Conservation (phyloP, 2,329 filamentous ascomycete species). For the Blastomyces gilchristii region DNA sequence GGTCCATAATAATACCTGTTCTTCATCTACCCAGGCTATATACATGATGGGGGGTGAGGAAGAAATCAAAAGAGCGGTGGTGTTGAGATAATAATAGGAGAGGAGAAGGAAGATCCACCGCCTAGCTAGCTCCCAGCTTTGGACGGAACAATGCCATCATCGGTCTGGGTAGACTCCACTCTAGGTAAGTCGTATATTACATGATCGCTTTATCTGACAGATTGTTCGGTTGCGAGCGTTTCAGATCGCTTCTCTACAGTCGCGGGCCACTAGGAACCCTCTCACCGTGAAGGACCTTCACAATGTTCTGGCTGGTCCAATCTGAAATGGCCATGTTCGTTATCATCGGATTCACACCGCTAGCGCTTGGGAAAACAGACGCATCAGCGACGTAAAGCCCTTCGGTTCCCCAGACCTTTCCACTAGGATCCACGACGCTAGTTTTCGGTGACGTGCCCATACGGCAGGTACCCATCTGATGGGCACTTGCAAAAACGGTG, state of each 20-base stretch:
- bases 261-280: slow-evolving; percentile 21
- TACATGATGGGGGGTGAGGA: not conserved
- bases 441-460: slow-evolving; percentile 35
- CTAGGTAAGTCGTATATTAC: not conserved
- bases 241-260: not conserved
- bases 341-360: slow-evolving; percentile 44
- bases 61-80: not conserved
- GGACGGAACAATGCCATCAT: not conserved
- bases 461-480: slow-evolving; percentile 44
- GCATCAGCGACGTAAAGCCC: slow-evolving; percentile 41
- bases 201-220: not conserved
- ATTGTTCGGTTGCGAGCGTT: not conserved
- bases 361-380: slow-evolving; percentile 42
- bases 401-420: slow-evolving; percentile 39
- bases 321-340: slow-evolving; percentile 43
- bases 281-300: slow-evolving; percentile 21
- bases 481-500: slow-evolving; percentile 36
- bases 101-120: not conserved
- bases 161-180: not conserved
- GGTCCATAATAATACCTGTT: not conserved
- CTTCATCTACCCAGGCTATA: not conserved
- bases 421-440: slow-evolving; percentile 37
- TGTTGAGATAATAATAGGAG: slow-evolving; percentile 1
- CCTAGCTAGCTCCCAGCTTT: not conserved
- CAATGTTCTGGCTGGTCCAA: slow-evolving; percentile 35